Evolutionary conservation across 208 protist genomes (phyloP), one percentile per base, ranked within the genome.

Genomic region (Trypanosoma theileri): DNA sequence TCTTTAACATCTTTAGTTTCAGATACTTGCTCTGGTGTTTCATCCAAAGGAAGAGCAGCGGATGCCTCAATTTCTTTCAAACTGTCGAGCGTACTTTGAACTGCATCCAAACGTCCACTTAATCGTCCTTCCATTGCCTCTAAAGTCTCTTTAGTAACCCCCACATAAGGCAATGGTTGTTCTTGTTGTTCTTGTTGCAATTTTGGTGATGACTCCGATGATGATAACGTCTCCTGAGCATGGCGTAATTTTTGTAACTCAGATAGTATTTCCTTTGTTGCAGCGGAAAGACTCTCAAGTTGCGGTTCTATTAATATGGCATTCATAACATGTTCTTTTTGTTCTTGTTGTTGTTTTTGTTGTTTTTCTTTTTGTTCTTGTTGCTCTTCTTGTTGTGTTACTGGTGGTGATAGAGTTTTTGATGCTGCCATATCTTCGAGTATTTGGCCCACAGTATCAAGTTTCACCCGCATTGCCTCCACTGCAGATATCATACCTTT

Each of bases 1-100:
- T 63, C 55, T 12, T 74, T 51, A 16, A 72, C 26, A 10, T 68
- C 53, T 57, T 79, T 70, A 22, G 77, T 59, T 17, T 59, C 60
- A n/a, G 73, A 42, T 2, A 4, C 26, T 52, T 31, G 40, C 21
- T 44, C n/a, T 17, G 13, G 45, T 1, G 50, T 2, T 26, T n/a
- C 35, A 10, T 44, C 51, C 21, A 48, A 59, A n/a, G 1, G 0
- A 21, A 45, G 2, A 31, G 16, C 41, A 41, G 51, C 8, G 22
- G 42, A 11, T 17, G 13, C 59, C 42, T 14, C 53, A 28, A 19
- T 7, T 19, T 44, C 51, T 11, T 26, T 66, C 52, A 66, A 35
- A 45, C 56, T 59, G 21, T 72, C 59, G 28, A 72, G 40, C 28
- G 46, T 44, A 11, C 9, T 40, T 22, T 66, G 41, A 21, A 72